Percentiles rank a stretch among this genome's conserved stretches.
Conservation (phyloP, 805 yeast species). For the Starmerella scarabaei region DNA sequence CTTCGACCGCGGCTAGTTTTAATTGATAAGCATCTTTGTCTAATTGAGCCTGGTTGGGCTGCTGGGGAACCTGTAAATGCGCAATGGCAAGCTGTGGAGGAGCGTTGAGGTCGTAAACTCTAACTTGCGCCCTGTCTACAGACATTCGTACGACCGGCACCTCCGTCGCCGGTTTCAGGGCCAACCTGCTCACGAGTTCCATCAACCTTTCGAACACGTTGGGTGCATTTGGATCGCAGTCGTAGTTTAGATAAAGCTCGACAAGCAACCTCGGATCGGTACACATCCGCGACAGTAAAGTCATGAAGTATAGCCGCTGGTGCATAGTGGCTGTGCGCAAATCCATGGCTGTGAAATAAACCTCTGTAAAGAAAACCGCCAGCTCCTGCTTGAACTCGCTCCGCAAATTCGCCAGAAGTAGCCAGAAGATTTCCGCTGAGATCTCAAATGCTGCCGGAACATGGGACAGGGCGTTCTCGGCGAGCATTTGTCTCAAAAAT, state of each 20-base stretch:
- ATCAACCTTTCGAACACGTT: constrained; percentile 76
- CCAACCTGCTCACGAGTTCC: constrained; percentile 59
- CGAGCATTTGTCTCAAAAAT: constrained; percentile 65
- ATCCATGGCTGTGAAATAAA: constrained; percentile 87
- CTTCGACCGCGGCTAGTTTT: constrained; percentile 66
- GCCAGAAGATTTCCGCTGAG: constrained; percentile 86
- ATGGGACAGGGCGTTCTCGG: constrained; percentile 87
- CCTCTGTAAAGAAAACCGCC: constrained; percentile 84
- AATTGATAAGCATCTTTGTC: constrained; percentile 69
- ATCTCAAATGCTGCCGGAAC: constrained; percentile 85
- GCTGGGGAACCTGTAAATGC: constrained; percentile 36
- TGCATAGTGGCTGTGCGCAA: constrained; percentile 83
- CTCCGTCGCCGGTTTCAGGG: constrained; percentile 59
- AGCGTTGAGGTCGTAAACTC: constrained; percentile 55
- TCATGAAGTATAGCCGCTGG: constrained; percentile 77
- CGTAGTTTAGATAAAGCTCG: constrained; percentile 88
- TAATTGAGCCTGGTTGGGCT: constrained; percentile 13
- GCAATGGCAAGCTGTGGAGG: constrained; percentile 67
- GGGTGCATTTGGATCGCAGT: constrained; percentile 65
- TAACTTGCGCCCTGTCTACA: constrained; percentile 36
- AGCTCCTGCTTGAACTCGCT: constrained; percentile 83
- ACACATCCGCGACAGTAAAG: constrained; percentile 68
- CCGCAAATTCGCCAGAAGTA: constrained; percentile 68
- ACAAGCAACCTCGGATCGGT: constrained; percentile 81
- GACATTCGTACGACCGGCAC: constrained; percentile 39